These are phyloP conservation scores for Prunella vulgaris DNA, from an alignment of 257 asterid species.

Conservation along the genomic window DNA sequence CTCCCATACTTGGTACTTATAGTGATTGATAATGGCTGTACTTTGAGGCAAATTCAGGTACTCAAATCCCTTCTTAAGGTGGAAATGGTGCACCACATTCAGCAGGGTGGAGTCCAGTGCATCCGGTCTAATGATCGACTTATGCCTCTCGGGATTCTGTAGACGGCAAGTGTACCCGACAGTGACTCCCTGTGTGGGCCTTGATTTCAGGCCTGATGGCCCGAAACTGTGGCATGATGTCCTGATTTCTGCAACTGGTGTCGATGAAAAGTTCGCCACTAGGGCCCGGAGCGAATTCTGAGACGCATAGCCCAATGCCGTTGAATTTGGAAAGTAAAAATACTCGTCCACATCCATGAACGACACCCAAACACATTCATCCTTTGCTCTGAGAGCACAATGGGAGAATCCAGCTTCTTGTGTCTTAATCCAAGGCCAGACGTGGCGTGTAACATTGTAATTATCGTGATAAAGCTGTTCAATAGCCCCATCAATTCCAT, in stretches of 20 bases:
- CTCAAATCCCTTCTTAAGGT: slow-evolving; percentile 46
- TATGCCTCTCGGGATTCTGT: slow-evolving; percentile 94
- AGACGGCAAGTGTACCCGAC: slow-evolving; percentile 92
- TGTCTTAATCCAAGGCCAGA: slow-evolving; percentile 96
- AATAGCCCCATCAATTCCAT: slow-evolving; percentile 49
- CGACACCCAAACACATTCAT: slow-evolving; percentile 74
- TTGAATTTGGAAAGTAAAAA: slow-evolving; percentile 63
- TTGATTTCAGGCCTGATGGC: slow-evolving; percentile 70
- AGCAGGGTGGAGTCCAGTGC: slow-evolving; percentile 77
- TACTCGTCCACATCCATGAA: slow-evolving; percentile 95
- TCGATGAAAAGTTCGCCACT: slow-evolving; percentile 54
- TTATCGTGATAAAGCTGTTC: slow-evolving; percentile 41
- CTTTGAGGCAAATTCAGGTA: slow-evolving; percentile 69
- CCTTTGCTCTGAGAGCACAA: slow-evolving; percentile 68
- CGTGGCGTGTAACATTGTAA: slow-evolving; percentile 62
- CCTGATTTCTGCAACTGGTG: slow-evolving; percentile 69
- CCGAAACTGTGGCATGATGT: slow-evolving; percentile 92
- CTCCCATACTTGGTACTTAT: slow-evolving; percentile 96
- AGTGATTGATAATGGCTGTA: slow-evolving; percentile 68
- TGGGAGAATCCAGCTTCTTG: slow-evolving; percentile 97
- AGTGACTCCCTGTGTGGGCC: slow-evolving; percentile 68
- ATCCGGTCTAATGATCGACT: slow-evolving; percentile 74
- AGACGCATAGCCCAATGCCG: slow-evolving; percentile 35
- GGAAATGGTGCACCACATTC: slow-evolving; percentile 96
- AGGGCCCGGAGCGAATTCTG: slow-evolving; percentile 46